Conservation (phyloP, 768 basidiomycete genomes). For the Suillus weaverae region DNA sequence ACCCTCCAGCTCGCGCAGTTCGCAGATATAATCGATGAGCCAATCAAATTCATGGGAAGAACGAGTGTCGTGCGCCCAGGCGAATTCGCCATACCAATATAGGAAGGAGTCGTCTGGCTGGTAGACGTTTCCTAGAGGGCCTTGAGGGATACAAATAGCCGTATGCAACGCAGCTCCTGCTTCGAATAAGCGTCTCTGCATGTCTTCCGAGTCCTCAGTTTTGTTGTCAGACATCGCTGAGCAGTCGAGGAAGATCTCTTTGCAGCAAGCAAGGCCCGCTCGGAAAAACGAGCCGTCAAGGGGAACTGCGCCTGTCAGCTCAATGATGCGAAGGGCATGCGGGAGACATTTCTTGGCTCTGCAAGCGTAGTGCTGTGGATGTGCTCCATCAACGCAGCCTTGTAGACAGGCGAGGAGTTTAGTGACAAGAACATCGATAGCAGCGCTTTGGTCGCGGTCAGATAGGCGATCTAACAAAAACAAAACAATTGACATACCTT, state of each 20-base stretch:
- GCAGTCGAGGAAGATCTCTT: constrained; percentile 1
- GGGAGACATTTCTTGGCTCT: constrained; percentile 6
- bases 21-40: constrained; percentile 9
- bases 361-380: constrained; percentile 3
- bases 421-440: not conserved
- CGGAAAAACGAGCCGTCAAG: constrained; percentile 6
- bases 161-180: constrained; percentile 4
- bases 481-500: constrained; percentile 2
- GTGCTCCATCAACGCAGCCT: constrained; percentile 1
- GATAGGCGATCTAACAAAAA: not conserved
- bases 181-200: not conserved
- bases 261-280: constrained; percentile 5
- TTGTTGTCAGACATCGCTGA: not conserved
- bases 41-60: constrained; percentile 7
- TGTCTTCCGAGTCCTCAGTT: not conserved
- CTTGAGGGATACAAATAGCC: not conserved
- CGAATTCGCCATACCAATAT: constrained; percentile 6
- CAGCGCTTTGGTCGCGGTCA: not conserved
- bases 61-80: not conserved
- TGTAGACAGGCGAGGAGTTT: not conserved
- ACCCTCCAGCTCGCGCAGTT: constrained; percentile 5
- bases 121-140: not conserved
- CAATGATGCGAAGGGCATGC: constrained; percentile 3
- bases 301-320: not conserved
- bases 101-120: constrained; percentile 3